A percentile compares a stretch with the other conserved stretches of the same genome.
These are phyloP conservation scores for Stemphylium beticola DNA, from an alignment of 2,329 filamentous ascomycete genomes.

Conservation along the genomic window DNA sequence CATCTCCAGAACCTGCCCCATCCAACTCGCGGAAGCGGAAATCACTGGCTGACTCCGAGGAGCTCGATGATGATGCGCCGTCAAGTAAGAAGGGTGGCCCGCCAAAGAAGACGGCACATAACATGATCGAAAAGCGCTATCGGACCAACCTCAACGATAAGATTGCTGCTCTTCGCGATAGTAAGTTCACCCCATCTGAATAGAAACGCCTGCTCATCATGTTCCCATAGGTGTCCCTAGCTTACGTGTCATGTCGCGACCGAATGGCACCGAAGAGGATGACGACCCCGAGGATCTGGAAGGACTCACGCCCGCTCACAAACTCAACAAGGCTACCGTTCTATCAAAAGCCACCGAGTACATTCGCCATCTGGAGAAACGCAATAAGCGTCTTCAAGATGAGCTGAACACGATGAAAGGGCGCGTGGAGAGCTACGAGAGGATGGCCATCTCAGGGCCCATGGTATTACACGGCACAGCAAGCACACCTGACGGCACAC, in stretches of 20 bases:
- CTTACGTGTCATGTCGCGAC: conserved; percentile 77
- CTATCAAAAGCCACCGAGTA: conserved; percentile 96
- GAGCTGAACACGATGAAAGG: conserved; percentile 82
- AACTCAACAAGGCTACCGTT: conserved; percentile 97
- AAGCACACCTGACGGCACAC: conserved; percentile 43
- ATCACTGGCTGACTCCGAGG: conserved; percentile 59
- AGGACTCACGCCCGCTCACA: conserved; percentile 78
- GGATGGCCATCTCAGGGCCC: conserved; percentile 68
- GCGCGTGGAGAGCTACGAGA: conserved; percentile 68
- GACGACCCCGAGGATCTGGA: conserved; percentile 81
- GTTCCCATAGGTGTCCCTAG: conserved; percentile 68
- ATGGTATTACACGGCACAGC: conserved; percentile 46
- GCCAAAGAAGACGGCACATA: conserved; percentile 92
- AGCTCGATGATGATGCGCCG: conserved; percentile 64
- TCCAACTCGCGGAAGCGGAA: conserved; percentile 47
- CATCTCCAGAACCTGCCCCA: conserved; percentile 64
- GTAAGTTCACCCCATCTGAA: conserved; percentile 42
- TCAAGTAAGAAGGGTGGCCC: conserved; percentile 59
- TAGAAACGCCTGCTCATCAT: not conserved
- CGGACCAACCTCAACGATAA: conserved; percentile 97
- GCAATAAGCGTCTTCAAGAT: conserved; percentile 80
- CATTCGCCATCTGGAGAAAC: conserved; percentile 90
- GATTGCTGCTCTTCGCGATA: conserved; percentile 89
- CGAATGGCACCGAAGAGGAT: conserved; percentile 67
- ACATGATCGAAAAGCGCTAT: conserved; percentile 98